Evolutionary conservation across 1,284 basidiomycete genomes (phyloP).

Genomic region (Clitocybe nebularis): DNA sequence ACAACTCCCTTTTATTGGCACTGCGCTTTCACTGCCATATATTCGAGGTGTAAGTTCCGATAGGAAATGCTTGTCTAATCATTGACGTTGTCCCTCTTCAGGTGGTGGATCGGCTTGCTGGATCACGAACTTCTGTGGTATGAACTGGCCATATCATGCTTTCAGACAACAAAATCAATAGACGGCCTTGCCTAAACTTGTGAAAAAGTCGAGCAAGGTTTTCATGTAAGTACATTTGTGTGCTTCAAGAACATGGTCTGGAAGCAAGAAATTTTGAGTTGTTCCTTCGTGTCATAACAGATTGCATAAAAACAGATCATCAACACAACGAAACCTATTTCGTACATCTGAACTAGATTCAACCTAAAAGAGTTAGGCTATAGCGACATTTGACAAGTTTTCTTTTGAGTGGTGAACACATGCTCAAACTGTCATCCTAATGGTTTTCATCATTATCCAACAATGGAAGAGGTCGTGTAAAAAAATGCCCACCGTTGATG

Average conservation of each 20-base stretch:
- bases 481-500: too few species aligned
- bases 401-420: too few species aligned
- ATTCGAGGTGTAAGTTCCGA: constrained; percentile 58
- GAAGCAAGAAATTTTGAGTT: too few species aligned
- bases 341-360: too few species aligned
- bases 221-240: not conserved
- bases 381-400: too few species aligned
- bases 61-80: constrained; percentile 1
- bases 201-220: not conserved
- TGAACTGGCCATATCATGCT: constrained; percentile 44
- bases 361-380: too few species aligned
- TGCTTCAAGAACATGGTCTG: not conserved
- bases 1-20: constrained; percentile 92
- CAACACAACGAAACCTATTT: too few species aligned
- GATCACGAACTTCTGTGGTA: constrained; percentile 74
- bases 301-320: too few species aligned
- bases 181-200: constrained; percentile 21
- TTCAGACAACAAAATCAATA: constrained; percentile 29
- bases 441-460: too few species aligned
- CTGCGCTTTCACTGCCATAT: constrained; percentile 82
- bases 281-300: too few species aligned
- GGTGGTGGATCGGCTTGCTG: constrained; percentile 72
- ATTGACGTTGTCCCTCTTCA: constrained; percentile 23
- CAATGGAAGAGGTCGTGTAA: too few species aligned
- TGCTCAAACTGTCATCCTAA: too few species aligned